Percentiles rank a stretch among this genome's conserved stretches.
Conservation (phyloP, 768 basidiomycete genomes). For the Hygrocybe punicea region DNA sequence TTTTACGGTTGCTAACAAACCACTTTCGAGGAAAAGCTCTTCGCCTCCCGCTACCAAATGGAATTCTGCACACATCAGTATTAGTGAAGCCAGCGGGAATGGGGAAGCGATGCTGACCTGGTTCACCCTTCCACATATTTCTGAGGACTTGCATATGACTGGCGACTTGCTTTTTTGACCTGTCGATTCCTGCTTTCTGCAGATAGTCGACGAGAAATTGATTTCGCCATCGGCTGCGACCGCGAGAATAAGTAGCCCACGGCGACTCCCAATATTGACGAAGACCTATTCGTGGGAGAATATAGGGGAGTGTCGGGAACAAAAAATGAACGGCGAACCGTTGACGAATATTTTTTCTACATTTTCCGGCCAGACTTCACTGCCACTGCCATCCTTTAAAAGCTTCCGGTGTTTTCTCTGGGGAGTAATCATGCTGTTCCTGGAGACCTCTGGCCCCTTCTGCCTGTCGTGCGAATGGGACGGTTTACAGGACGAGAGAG, state of each 20-base stretch:
- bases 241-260: slow-evolving; percentile 72
- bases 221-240: slow-evolving; percentile 78
- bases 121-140: slow-evolving; percentile 86
- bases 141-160: slow-evolving; percentile 81
- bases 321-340: slow-evolving; percentile 39
- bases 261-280: slow-evolving; percentile 77
- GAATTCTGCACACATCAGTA: slow-evolving; percentile 47
- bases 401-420: slow-evolving; percentile 82
- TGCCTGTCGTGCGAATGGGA: slow-evolving; percentile 8
- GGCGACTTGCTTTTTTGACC: slow-evolving; percentile 87
- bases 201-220: slow-evolving; percentile 84
- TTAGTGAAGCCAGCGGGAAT: slow-evolving; percentile 15
- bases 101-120: slow-evolving; percentile 44
- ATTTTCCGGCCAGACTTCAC: slow-evolving; percentile 79
- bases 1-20: slow-evolving; percentile 51
- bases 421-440: slow-evolving; percentile 54
- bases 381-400: slow-evolving; percentile 71
- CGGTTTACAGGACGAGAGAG: slow-evolving; percentile 25
- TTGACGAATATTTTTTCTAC: slow-evolving; percentile 76
- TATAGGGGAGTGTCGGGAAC: slow-evolving; percentile 1
- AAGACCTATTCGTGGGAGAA: slow-evolving; percentile 47
- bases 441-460: slow-evolving; percentile 31
- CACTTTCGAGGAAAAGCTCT: slow-evolving; percentile 55
- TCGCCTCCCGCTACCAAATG: slow-evolving; percentile 79
- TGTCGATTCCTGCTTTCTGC: slow-evolving; percentile 61